Base-by-base conservation (phyloP, 2,329 filamentous ascomycete species). In the Stagonosporopsis rhizophila region DNA sequence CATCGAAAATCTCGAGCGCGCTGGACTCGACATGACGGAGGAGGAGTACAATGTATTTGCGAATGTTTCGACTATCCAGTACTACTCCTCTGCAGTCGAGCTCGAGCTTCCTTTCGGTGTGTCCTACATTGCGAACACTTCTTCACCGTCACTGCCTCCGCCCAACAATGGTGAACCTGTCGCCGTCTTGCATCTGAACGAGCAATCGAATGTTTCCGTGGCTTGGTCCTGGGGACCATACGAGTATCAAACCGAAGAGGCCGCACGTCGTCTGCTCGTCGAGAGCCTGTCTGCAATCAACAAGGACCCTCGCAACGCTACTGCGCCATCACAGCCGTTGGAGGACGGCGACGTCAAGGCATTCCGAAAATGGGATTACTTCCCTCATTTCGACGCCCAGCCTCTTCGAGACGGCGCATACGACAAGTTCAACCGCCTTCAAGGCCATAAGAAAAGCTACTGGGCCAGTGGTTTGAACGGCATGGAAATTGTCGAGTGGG, bases 401-500 rank as follows among this genome's bases (percentile, higher is more conserved):
- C 62, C 69, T 2, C 59, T 76, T 17, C 55, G 48, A 28, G 57
- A 64, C 4, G 72, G 69, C 4, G 67, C 66, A 1, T 76, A 76
- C 42, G 59, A 44, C 2, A 72, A 70, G 50, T 60, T 72, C n/a
- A 73, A 74, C 14, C 39, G 52, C 9, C 60, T 76, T n/a, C 74
- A 76, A 40, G 74, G 73, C n/a, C 62, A 68, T 45, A 72, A 73
- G 50, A 74, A 75, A 61, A 73, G 68, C 27, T 76, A 69, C 59
- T 76, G 69, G 61, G 73, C 72, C 19, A 75, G 72, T 49, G 74
- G 67, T 20, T 67, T 76, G 37, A 66, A 64, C 39, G 73, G 73
- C 44, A 75, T 76, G 72, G 74, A 76, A 56, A 73, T 72, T 30
- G 73, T 76, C 15, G 74, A 76, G 61, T 75, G 69, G 69, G 72